These are phyloP conservation scores for Penicillium turbatum DNA, from an alignment of 495 filamentous ascomycete species.

Conservation along the genomic window DNA sequence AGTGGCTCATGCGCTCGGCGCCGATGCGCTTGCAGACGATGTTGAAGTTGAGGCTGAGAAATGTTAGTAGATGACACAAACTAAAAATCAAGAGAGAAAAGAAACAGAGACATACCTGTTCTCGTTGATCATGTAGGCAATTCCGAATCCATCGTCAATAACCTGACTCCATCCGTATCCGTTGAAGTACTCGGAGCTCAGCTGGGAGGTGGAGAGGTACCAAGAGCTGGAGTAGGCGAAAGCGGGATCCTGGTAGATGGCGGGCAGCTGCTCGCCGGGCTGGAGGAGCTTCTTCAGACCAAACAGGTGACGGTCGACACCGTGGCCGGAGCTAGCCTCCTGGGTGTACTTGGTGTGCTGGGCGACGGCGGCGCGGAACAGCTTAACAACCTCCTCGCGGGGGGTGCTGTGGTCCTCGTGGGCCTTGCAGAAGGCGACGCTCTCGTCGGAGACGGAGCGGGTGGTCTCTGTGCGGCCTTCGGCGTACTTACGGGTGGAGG, in stretches of 20 bases:
- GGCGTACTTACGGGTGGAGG: conserved; percentile 90
- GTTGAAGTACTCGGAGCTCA: conserved; percentile 96
- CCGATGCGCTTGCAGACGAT: conserved; percentile 92
- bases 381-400: conserved; percentile 58
- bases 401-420: conserved; percentile 64
- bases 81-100: not conserved
- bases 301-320: conserved; percentile 94
- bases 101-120: conserved; percentile 53
- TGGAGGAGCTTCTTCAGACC: conserved; percentile 88
- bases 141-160: conserved; percentile 90
- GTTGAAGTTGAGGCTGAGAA: conserved; percentile 87
- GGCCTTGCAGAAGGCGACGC: conserved; percentile 83
- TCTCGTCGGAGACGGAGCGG: conserved; percentile 86
- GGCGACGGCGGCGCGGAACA: conserved; percentile 77
- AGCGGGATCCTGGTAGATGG: conserved; percentile 80
- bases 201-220: conserved; percentile 83
- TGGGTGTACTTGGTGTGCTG: conserved; percentile 86
- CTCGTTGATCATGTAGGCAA: conserved; percentile 99
- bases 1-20: conserved; percentile 89
- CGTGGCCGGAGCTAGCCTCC: conserved; percentile 84
- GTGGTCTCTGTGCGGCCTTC: conserved; percentile 96
- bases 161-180: conserved; percentile 99
- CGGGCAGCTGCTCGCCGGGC: conserved; percentile 76
- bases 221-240: conserved; percentile 81
- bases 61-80: conserved; percentile 14